phyloP scores from a whole-genome alignment of 306 rosid species.

The Leucaena leucocephala region DNA sequence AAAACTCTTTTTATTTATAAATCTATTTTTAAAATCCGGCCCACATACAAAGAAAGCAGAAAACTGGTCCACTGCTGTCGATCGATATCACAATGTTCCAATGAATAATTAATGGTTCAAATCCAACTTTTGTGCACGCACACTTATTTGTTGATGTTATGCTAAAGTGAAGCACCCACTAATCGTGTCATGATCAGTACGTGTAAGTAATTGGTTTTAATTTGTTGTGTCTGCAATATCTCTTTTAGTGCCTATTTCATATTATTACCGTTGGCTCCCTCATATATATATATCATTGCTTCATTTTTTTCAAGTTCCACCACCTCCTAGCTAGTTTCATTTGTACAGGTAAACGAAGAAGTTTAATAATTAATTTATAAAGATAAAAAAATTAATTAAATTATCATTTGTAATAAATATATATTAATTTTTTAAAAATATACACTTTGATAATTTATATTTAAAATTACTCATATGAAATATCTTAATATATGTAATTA shows the following conservation, averaged over 20 bases:
- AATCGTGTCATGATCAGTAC: conserved; percentile 36
- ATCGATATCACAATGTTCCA: background rate
- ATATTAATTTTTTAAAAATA: too few relatives aligned
- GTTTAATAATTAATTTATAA: too few relatives aligned
- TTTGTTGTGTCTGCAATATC: conserved; percentile 21
- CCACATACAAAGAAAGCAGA: conserved; percentile 10
- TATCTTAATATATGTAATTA: too few relatives aligned
- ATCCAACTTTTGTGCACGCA: conserved; percentile 29
- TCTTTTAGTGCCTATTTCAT: conserved; percentile 30
- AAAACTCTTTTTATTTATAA: too few relatives aligned
- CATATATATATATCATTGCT: background rate
- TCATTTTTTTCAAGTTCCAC: background rate
- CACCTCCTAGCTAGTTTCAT: too few relatives aligned
- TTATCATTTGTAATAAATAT: too few relatives aligned
- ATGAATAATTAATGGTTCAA: conserved; percentile 23
- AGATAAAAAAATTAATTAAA: too few relatives aligned
- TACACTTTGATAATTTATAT: too few relatives aligned
- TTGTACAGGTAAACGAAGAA: too few relatives aligned
- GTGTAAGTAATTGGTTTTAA: conserved; percentile 10
- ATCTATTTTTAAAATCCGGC: too few relatives aligned
- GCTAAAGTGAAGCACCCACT: conserved; percentile 74
- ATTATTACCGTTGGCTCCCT: background rate
- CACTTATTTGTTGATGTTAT: conserved; percentile 45
- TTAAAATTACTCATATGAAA: too few relatives aligned
- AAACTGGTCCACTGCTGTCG: conserved; percentile 30